These are phyloP conservation scores for Schizophyllum commune DNA, from an alignment of 1,284 basidiomycete genomes.

Conservation along the genomic window DNA sequence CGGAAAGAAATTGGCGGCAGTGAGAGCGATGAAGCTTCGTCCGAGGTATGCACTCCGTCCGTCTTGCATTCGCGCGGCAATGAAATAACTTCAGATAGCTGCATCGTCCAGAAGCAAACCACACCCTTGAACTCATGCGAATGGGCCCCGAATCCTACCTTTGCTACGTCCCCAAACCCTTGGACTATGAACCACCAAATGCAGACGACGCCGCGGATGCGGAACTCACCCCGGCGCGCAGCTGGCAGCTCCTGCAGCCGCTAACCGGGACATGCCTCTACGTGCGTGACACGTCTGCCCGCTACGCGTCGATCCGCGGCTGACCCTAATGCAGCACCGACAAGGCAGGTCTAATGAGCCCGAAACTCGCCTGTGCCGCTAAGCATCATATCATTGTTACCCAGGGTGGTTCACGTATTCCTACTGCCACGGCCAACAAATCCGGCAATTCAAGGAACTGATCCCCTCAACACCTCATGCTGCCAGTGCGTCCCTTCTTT, in stretches of 20 bases:
- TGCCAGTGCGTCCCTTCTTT: constrained; percentile 40
- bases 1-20: constrained; percentile 5
- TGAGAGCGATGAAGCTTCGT: constrained; percentile 7
- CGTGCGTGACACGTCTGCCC: constrained; percentile 37
- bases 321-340: constrained; percentile 46
- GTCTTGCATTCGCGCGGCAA: constrained; percentile 3
- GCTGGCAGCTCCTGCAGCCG: constrained; percentile 74
- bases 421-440: constrained; percentile 87
- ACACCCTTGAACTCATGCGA: constrained; percentile 62
- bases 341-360: constrained; percentile 27
- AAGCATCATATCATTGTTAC: not conserved
- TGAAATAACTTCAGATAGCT: constrained; percentile 10
- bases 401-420: constrained; percentile 90
- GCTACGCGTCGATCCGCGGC: constrained; percentile 12
- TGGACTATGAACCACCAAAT: constrained; percentile 33
- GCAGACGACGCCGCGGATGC: constrained; percentile 44
- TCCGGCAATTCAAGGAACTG: constrained; percentile 83
- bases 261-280: constrained; percentile 73
- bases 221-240: constrained; percentile 58
- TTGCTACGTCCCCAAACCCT: constrained; percentile 65
- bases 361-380: not conserved
- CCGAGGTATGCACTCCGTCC: constrained; percentile 5
- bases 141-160: constrained; percentile 64
- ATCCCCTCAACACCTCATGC: constrained; percentile 48
- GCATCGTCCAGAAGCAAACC: constrained; percentile 18